Conservation (phyloP, 108 stramenopile genomes). For the Cyclostephanos invisitatus region DNA sequence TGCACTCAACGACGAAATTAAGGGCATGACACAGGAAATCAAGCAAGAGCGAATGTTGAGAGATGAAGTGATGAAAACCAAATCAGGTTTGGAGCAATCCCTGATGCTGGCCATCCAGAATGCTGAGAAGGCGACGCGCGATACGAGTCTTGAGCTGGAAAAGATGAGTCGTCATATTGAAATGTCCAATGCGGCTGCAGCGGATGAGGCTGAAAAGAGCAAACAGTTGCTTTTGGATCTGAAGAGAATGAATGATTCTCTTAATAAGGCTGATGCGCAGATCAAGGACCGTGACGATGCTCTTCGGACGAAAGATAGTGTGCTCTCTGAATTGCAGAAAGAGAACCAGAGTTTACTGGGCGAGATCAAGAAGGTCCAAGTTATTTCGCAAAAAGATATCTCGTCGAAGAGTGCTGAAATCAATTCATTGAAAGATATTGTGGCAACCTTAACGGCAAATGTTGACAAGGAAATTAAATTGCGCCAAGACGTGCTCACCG, state of each 20-base stretch:
- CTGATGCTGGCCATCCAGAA: constrained; percentile 19
- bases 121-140: constrained; percentile 10
- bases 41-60: constrained; percentile 25
- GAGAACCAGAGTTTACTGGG: constrained; percentile 4
- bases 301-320: constrained; percentile 12
- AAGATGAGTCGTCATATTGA: constrained; percentile 24
- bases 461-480: constrained; percentile 27
- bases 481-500: constrained; percentile 16
- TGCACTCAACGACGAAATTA: constrained; percentile 19
- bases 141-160: constrained; percentile 17
- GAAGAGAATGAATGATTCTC: constrained; percentile 5
- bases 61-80: constrained; percentile 26
- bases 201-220: constrained; percentile 20
- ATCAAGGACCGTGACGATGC: constrained; percentile 8
- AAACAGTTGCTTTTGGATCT: constrained; percentile 9
- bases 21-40: constrained; percentile 15
- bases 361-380: background rate
- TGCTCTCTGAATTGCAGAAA: background rate
- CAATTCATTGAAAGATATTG: constrained; percentile 28
- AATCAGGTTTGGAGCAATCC: constrained; percentile 16
- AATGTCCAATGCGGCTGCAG: background rate
- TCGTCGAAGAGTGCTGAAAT: constrained; percentile 26
- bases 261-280: constrained; percentile 6
- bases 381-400: constrained; percentile 12
- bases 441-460: constrained; percentile 11